These are phyloP conservation scores for Saccharum hybrid DNA, from an alignment of 202 grass and related monocot genomes.

Conservation along the genomic window DNA sequence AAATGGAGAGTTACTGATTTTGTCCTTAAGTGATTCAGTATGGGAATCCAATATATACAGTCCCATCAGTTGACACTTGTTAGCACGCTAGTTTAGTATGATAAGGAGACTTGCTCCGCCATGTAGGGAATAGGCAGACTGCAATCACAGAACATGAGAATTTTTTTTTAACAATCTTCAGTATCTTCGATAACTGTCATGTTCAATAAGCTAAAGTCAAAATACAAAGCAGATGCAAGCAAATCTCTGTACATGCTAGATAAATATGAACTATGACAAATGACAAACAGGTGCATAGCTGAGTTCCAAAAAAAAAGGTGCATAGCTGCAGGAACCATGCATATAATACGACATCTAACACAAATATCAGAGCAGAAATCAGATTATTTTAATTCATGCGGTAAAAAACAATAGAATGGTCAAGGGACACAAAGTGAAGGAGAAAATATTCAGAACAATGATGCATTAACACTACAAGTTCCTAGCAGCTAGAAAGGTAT, in stretches of 20 bases:
- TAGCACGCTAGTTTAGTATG: slow-evolving; percentile 42
- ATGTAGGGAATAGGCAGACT: slow-evolving; percentile 25
- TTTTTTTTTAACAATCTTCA: too few relatives aligned
- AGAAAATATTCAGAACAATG: slow-evolving; percentile 12
- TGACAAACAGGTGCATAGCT: too few relatives aligned
- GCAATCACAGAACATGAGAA: slow-evolving; percentile 17
- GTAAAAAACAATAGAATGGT: too few relatives aligned
- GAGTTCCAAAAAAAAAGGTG: too few relatives aligned
- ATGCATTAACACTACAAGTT: not conserved
- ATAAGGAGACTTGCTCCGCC: slow-evolving; percentile 16
- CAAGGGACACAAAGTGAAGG: not conserved
- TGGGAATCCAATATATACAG: slow-evolving; percentile 53
- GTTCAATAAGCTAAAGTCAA: not conserved
- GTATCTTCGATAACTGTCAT: not conserved
- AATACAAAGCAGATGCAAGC: not conserved
- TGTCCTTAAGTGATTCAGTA: slow-evolving; percentile 41
- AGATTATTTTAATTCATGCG: not conserved
- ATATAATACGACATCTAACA: not conserved
- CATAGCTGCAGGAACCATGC: slow-evolving; percentile 18
- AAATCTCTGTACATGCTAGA: not conserved
- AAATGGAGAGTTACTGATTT: slow-evolving; percentile 47
- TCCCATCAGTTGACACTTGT: slow-evolving; percentile 37
- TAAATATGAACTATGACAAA: not conserved
- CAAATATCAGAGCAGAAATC: slow-evolving; percentile 14
- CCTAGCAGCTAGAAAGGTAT: slow-evolving; percentile 15